Conservation (phyloP, 306 rosid genomes). For the Medicago ruthenica region DNA sequence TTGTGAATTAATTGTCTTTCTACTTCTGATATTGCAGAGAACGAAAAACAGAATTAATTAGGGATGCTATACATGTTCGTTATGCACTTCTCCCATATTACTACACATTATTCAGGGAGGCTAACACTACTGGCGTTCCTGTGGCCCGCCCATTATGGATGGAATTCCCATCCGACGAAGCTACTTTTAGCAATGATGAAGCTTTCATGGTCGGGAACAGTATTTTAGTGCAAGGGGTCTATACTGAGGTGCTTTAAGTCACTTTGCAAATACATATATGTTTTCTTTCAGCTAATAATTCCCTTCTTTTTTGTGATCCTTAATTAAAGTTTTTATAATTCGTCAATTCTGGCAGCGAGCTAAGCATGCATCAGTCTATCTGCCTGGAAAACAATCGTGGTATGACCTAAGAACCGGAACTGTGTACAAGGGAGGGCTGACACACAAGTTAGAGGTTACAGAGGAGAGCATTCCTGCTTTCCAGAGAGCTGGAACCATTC, state of each 20-base stretch:
- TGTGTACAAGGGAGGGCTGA: slow-evolving; percentile 74
- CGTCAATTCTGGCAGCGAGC: slow-evolving; percentile 59
- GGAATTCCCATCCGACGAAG: slow-evolving; percentile 96
- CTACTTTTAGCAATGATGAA: slow-evolving; percentile 89
- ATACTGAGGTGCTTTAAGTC: slow-evolving; percentile 71
- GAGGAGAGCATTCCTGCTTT: slow-evolving; percentile 90
- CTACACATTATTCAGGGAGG: slow-evolving; percentile 93
- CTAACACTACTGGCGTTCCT: slow-evolving; percentile 86
- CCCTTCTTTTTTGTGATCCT: slow-evolving; percentile 30
- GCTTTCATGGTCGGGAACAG: slow-evolving; percentile 95
- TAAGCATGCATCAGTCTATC: slow-evolving; percentile 76
- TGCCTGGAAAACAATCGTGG: slow-evolving; percentile 93
- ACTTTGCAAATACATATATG: slow-evolving; percentile 16
- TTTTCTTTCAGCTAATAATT: slow-evolving; percentile 20
- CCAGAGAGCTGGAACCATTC: slow-evolving; percentile 89
- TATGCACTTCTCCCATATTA: slow-evolving; percentile 86
- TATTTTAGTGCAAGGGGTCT: slow-evolving; percentile 94
- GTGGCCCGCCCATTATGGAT: slow-evolving; percentile 93
- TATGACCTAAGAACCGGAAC: slow-evolving; percentile 79
- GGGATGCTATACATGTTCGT: slow-evolving; percentile 85
- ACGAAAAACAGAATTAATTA: slow-evolving; percentile 70
- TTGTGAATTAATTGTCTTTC: slow-evolving; percentile 36
- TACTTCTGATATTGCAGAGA: slow-evolving; percentile 67
- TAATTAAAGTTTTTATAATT: slow-evolving; percentile 23
- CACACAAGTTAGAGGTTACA: slow-evolving; percentile 70